Conservation (phyloP, 2,329 filamentous ascomycete genomes). For the Apiospora aurea region DNA sequence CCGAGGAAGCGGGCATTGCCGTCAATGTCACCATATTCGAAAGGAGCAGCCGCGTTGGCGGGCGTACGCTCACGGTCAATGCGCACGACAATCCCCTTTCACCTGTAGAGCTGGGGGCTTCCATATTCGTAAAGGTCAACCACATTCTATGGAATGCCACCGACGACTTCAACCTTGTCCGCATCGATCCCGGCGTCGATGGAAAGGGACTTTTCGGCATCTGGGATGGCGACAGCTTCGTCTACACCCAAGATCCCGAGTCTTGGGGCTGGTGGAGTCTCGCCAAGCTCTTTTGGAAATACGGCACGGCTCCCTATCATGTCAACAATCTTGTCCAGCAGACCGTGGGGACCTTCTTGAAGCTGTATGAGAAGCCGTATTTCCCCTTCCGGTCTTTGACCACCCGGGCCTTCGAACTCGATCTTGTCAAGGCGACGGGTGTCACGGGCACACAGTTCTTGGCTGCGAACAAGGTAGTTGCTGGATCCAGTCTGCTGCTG, state of each 20-base stretch:
- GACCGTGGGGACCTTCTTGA: constrained; percentile 76
- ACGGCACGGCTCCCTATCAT: constrained; percentile 79
- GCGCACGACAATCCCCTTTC: constrained; percentile 71
- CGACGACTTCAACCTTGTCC: constrained; percentile 71
- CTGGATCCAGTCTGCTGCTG: neutral
- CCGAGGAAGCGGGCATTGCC: constrained; percentile 62
- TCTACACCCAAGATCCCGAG: constrained; percentile 68
- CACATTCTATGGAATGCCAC: constrained; percentile 80
- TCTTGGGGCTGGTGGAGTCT: constrained; percentile 79
- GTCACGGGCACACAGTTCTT: constrained; percentile 79
- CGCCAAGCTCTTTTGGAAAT: constrained; percentile 82
- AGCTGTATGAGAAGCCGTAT: constrained; percentile 79
- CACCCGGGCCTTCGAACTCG: constrained; percentile 70
- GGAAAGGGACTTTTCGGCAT: constrained; percentile 71
- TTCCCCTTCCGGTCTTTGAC: constrained; percentile 87
- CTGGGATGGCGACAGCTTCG: constrained; percentile 82
- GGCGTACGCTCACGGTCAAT: constrained; percentile 84
- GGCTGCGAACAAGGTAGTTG: constrained; percentile 62
- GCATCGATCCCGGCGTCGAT: constrained; percentile 53
- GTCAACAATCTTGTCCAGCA: constrained; percentile 75
- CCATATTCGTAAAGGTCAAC: constrained; percentile 89
- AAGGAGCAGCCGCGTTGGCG: constrained; percentile 77
- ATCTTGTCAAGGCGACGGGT: constrained; percentile 69
- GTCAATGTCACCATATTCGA: constrained; percentile 91
- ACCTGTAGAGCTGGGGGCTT: constrained; percentile 86